Conservation (phyloP, 1,284 basidiomycete species). For the Ceratobasidium sp. region DNA sequence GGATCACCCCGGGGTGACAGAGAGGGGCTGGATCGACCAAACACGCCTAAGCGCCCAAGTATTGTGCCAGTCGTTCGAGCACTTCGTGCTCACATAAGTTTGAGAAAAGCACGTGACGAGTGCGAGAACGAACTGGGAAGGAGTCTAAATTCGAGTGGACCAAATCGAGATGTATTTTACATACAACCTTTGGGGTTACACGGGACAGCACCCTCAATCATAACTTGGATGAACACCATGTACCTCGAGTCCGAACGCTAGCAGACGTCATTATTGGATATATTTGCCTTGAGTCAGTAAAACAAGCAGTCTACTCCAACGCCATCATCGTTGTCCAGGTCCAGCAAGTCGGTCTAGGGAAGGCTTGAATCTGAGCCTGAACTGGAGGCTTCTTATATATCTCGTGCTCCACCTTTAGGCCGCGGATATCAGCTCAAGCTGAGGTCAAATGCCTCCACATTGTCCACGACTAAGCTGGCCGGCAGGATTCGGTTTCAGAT, state of each 20-base stretch:
- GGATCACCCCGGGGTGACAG: too few species aligned
- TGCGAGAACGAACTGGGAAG: too few species aligned
- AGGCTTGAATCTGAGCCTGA: conserved; percentile 13
- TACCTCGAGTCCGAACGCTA: neutral
- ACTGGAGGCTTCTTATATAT: neutral
- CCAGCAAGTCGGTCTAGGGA: neutral
- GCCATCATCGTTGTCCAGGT: neutral
- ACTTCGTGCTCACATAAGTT: too few species aligned
- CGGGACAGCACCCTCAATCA: too few species aligned
- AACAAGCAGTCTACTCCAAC: neutral
- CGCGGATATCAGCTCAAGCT: neutral
- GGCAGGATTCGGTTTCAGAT: conserved; percentile 17
- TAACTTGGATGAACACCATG: neutral
- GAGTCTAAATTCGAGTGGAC: neutral
- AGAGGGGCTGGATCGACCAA: too few species aligned
- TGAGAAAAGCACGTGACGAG: too few species aligned
- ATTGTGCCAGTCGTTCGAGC: too few species aligned
- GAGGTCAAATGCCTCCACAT: neutral
- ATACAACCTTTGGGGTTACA: neutral
- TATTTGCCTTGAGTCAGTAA: neutral
- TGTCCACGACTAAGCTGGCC: neutral
- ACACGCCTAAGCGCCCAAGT: too few species aligned
- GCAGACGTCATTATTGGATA: too few species aligned
- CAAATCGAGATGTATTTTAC: neutral
- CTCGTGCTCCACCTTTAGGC: conserved; percentile 14